Base-by-base conservation (phyloP, 2,329 filamentous ascomycete genomes). In the Teratosphaeria pseudoeucalypti region DNA sequence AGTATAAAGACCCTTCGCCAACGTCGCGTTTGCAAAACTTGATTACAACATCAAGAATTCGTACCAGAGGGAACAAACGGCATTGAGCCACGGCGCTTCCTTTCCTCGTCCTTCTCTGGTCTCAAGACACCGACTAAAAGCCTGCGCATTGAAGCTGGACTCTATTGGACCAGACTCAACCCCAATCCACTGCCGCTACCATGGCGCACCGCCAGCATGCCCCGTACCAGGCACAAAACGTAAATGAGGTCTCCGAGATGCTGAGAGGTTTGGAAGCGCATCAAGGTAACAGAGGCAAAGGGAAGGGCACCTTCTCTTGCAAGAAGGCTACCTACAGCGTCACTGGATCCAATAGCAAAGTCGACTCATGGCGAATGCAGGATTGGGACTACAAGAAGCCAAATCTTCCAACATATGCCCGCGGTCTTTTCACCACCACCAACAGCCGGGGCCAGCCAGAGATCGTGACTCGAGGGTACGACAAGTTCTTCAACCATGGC, bases 401-500 rank as follows among this genome's bases (percentile, higher is more conserved):
- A 16, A 83, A 90, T 65, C 81, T 99, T 11, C 94, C 94, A 6
- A 96, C 90, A 1, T 96, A 96, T 72, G 92, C 94, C 6, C 86
- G 94, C 58, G 94, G 94, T 6, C 82, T 99, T 1, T 99, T 99
- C 75, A 99, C 92, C n/a, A 88, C 87, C 52, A 82, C 77, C 64
- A 86, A 83, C 63, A 77, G 81, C 56, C 78, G 82, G 29, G 85
- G 85, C 9, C 78, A 83, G 9, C 77, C 83, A 12, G 90, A 96
- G 73, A 96, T 99, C 66, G 88, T 83, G 1, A 85, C 90, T 55
- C 83, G 94, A 67, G 94, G 94, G 57, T 99, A 99, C 75, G 92
- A 99, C 80, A 99, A 99, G 76, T 99, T 99, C 78, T 99, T 99
- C 83, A 99, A 99, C 68, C 82, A 90, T 49, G 83, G 84, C 56